A percentile compares a stretch with the other conserved stretches of the same genome.
Evolutionary conservation across 768 basidiomycete species (phyloP).

Genomic region (Hygrocybe coccinea): DNA sequence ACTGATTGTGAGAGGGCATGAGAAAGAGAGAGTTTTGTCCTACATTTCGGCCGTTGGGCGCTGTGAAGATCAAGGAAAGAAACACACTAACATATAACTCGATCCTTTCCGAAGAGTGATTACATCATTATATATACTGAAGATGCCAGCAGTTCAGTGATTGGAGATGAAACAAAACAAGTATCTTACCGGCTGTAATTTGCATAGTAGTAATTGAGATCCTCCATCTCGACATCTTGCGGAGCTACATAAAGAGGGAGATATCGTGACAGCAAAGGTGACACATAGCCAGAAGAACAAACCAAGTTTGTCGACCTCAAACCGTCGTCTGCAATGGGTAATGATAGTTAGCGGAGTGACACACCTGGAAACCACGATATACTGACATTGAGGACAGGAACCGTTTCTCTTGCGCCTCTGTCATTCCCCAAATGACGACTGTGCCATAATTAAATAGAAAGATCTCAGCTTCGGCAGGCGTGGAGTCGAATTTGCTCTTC

Average conservation of each 20-base stretch:
- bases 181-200: slow-evolving; percentile 81
- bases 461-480: slow-evolving; percentile 74
- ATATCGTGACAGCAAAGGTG: slow-evolving; percentile 3
- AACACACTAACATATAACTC: slow-evolving; percentile 76
- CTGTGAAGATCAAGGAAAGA: slow-evolving; percentile 8
- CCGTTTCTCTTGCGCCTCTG: slow-evolving; percentile 84
- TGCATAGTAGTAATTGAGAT: slow-evolving; percentile 94
- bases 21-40: slow-evolving; percentile 93
- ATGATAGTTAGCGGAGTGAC: slow-evolving; percentile 7
- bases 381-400: slow-evolving; percentile 87
- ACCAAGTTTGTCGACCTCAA: slow-evolving; percentile 87
- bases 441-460: slow-evolving; percentile 94
- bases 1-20: slow-evolving; percentile 95
- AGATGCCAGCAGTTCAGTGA: slow-evolving; percentile 4
- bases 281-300: slow-evolving; percentile 17
- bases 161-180: slow-evolving; percentile 1
- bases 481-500: slow-evolving; percentile 62
- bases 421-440: slow-evolving; percentile 98
- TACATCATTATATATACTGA: slow-evolving; percentile 93
- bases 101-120: slow-evolving; percentile 93
- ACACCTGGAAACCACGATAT: slow-evolving; percentile 1
- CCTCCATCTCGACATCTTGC: slow-evolving; percentile 94
- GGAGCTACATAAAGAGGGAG: slow-evolving; percentile 45
- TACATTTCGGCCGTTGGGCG: slow-evolving; percentile 26
- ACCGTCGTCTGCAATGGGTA: slow-evolving; percentile 65